Evolutionary conservation across 352 stramenopile genomes (phyloP).

Genomic region (Phytophthora pistaciae): DNA sequence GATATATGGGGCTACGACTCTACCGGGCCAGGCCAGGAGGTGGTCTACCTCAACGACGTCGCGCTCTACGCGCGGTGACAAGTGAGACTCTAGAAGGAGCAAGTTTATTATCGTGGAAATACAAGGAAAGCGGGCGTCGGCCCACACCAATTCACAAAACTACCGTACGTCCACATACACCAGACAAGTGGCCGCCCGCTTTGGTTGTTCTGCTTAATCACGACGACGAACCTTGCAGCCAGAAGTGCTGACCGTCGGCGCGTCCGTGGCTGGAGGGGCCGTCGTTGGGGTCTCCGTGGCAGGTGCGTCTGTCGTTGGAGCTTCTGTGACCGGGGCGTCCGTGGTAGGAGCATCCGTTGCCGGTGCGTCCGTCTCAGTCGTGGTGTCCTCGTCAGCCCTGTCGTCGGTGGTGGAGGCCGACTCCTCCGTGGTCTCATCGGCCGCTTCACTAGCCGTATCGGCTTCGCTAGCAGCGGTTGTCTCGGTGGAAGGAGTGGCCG

Average conservation of each 20-base stretch:
- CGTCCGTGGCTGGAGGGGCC: slow-evolving; percentile 16
- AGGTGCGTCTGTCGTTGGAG: no score
- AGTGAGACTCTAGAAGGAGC: slow-evolving; percentile 19
- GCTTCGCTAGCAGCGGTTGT: not conserved
- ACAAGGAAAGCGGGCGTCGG: not conserved
- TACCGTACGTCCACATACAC: slow-evolving; percentile 7
- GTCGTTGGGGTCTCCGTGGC: not conserved
- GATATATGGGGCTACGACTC: slow-evolving; percentile 69
- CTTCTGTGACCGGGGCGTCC: not conserved
- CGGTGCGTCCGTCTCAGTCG: not conserved
- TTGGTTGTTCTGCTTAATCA: slow-evolving; percentile 21
- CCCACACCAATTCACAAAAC: slow-evolving; percentile 21
- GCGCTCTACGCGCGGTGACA: slow-evolving; percentile 48
- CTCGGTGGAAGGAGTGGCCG: slow-evolving; percentile 15
- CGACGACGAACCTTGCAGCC: slow-evolving; percentile 45
- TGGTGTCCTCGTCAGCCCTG: not conserved
- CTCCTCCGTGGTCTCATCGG: slow-evolving; percentile 16
- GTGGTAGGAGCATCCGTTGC: not conserved
- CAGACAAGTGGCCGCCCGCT: slow-evolving; percentile 8
- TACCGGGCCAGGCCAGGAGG: slow-evolving; percentile 62
- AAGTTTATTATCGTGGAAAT: slow-evolving; percentile 20
- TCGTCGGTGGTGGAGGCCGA: slow-evolving; percentile 11
- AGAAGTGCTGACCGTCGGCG: slow-evolving; percentile 27
- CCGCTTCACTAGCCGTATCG: not conserved
- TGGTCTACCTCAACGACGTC: slow-evolving; percentile 80